These are phyloP conservation scores for Hypomyces perniciosus DNA, from an alignment of 2,329 filamentous ascomycete genomes.

Conservation along the genomic window DNA sequence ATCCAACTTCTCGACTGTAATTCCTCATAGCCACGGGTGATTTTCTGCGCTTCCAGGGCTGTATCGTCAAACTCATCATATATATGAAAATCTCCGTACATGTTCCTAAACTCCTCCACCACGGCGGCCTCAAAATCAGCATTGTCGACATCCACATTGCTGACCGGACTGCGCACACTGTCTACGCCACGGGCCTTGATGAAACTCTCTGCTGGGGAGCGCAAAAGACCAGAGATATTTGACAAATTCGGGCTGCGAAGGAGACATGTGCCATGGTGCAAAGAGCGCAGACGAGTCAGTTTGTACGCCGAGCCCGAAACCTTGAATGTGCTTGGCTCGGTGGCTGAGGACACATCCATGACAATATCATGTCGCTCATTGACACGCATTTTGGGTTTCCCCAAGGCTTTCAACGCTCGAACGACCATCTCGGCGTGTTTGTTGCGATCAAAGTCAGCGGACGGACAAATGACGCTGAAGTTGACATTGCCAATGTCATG, in stretches of 20 bases:
- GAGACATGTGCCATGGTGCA: slow-evolving; percentile 92
- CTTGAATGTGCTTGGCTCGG: slow-evolving; percentile 51
- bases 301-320: slow-evolving; percentile 95
- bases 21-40: slow-evolving; percentile 36
- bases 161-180: slow-evolving; percentile 79
- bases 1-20: slow-evolving; percentile 63
- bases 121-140: slow-evolving; percentile 49
- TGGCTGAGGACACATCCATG: slow-evolving; percentile 41
- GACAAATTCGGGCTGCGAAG: slow-evolving; percentile 69
- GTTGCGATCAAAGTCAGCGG: slow-evolving; percentile 70
- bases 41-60: slow-evolving; percentile 39
- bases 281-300: slow-evolving; percentile 68
- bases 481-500: slow-evolving; percentile 93
- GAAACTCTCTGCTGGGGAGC: slow-evolving; percentile 69
- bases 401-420: slow-evolving; percentile 62
- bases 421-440: slow-evolving; percentile 91
- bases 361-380: slow-evolving; percentile 95
- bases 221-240: slow-evolving; percentile 62
- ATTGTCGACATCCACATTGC: slow-evolving; percentile 61
- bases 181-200: slow-evolving; percentile 82
- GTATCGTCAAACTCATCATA: slow-evolving; percentile 42
- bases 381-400: slow-evolving; percentile 58
- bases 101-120: slow-evolving; percentile 55
- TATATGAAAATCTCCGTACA: slow-evolving; percentile 52
- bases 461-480: slow-evolving; percentile 84